Evolutionary conservation across 1,284 basidiomycete genomes (phyloP), one percentile per base, ranked within the genome.

Genomic region (Irpex rosettiformis): DNA sequence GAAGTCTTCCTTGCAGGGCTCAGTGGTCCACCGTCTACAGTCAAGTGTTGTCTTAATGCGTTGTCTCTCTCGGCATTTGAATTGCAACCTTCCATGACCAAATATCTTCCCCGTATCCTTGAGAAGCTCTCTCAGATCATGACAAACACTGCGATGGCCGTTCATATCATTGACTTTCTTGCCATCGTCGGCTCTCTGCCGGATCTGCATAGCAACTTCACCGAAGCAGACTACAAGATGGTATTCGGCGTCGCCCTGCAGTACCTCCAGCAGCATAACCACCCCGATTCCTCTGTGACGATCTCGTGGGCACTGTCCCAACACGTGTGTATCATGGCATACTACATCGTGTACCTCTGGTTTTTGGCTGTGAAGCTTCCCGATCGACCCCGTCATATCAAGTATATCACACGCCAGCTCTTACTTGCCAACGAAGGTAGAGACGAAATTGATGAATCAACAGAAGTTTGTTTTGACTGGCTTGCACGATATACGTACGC

Each of bases 381-480:
- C 0, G 92, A 98, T 67, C 83, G 97, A 16, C 86, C 89, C 0
- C 83, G 83, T 54, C 89, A 97, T 70, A 85, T 98, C 42, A 82
- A 85, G 29, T 94, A 92, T 73, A 95, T 99, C 70, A 90, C 91
- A 1, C 83, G 91, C 6, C 92, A 95, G 64, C 81, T 99, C 3
- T 78, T 96, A 11, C 80, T 96, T 47, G 95, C 94, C 10, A 96
- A 96, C 72, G 91, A 93, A 61, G 88, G 85, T 22, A 84, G 85
- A 54, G 75, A 78, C 3, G 78, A 84, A 43, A 78, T 97, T 1
- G 95, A 98, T 69, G 94, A 94, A 65, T 89, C 92, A 51, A 94
- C 94, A 0, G 94, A 98, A 72, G 96, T 98, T 22, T 97, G 94
- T 71, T 96, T 99, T 69, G 97, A 99, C 73, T 99, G 96, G 92